A percentile compares a stretch with the other conserved stretches of the same genome.
These are phyloP conservation scores for Entomortierella beljakovae DNA, from an alignment of 192 early-diverging fungal species.

Conservation along the genomic window DNA sequence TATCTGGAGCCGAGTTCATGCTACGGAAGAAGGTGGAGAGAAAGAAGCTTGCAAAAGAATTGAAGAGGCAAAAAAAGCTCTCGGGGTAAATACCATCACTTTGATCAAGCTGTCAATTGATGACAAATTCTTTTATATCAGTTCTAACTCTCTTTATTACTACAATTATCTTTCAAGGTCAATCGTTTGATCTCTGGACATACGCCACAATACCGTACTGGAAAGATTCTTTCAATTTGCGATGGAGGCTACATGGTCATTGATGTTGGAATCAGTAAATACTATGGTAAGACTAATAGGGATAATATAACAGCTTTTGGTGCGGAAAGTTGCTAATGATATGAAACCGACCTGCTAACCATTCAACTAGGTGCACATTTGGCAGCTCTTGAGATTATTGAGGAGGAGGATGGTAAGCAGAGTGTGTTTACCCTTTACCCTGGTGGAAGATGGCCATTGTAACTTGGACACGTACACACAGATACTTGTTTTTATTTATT, in stretches of 20 bases:
- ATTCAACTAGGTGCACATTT: slow-evolving; percentile 50
- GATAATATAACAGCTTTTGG: too few species aligned
- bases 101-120: too few species aligned
- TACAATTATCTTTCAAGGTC: slow-evolving; percentile 57
- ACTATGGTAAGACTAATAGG: slow-evolving; percentile 62
- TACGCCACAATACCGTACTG: slow-evolving; percentile 65
- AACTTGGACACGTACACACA: background rate
- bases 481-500: too few species aligned
- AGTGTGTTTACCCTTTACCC: slow-evolving; percentile 64
- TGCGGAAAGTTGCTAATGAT: too few species aligned
- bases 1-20: slow-evolving; percentile 38
- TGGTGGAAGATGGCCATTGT: slow-evolving; percentile 35
- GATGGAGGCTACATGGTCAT: slow-evolving; percentile 71
- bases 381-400: slow-evolving; percentile 79
- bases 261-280: slow-evolving; percentile 77
- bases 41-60: slow-evolving; percentile 29
- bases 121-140: too few species aligned
- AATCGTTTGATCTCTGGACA: slow-evolving; percentile 80
- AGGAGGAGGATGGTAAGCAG: slow-evolving; percentile 54
- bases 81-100: slow-evolving; percentile 26
- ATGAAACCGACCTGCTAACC: background rate
- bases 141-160: background rate
- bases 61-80: slow-evolving; percentile 33
- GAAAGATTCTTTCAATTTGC: slow-evolving; percentile 71
- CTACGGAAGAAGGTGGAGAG: slow-evolving; percentile 31